Evolutionary conservation across 2,329 filamentous ascomycete genomes (phyloP).

Genomic region (Fusarium solani-melongenae): DNA sequence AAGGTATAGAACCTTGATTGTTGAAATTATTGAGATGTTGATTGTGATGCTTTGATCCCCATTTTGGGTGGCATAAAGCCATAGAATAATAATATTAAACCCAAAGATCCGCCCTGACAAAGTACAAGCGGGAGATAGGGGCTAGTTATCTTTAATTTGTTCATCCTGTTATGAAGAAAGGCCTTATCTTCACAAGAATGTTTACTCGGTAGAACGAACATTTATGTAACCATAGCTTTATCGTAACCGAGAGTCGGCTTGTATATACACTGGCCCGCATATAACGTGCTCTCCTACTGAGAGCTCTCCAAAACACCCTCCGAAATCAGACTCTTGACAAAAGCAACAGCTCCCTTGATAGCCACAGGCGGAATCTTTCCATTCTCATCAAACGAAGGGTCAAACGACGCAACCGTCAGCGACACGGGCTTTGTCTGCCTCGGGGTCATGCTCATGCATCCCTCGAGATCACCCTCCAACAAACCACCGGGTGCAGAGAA

Average conservation of each 20-base stretch:
- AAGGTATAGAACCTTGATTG: no score
- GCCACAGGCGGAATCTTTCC: conserved; percentile 31
- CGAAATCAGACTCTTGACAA: conserved; percentile 23
- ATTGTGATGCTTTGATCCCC: no score
- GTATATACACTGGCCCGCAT: background rate
- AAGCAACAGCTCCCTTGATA: conserved; percentile 19
- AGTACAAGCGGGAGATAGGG: background rate
- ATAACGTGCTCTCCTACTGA: background rate
- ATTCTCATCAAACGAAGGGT: conserved; percentile 32
- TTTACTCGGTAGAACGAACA: background rate
- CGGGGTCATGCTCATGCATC: conserved; percentile 32
- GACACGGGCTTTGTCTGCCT: conserved; percentile 26
- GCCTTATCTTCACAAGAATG: background rate
- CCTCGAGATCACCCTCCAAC: conserved; percentile 37
- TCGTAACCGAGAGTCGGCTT: background rate
- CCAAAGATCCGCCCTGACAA: background rate
- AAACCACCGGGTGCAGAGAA: conserved; percentile 50
- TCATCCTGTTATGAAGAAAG: background rate
- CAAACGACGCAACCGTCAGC: conserved; percentile 38
- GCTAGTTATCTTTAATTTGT: background rate
- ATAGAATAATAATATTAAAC: no score
- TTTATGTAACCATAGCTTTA: background rate
- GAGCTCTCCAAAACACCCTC: conserved; percentile 7
- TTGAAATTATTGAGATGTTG: no score
- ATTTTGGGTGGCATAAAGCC: no score